phyloP scores from a whole-genome alignment of 129 eudicot species.

The Smallanthus sonchifolius region DNA sequence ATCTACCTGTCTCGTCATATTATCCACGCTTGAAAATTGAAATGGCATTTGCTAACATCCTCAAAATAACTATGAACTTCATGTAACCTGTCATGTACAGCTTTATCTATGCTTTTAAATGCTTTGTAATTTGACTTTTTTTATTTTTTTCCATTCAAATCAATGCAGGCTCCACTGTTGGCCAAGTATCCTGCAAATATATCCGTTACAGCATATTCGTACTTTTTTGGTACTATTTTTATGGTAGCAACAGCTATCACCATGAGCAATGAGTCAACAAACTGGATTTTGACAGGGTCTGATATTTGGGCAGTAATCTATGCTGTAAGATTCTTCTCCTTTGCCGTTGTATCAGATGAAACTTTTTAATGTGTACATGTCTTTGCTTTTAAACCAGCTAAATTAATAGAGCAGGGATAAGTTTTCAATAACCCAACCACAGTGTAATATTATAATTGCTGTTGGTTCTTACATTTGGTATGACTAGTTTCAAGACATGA shows the following conservation, averaged over 20 bases:
- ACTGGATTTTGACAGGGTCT: constrained; percentile 68
- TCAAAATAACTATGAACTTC: not conserved
- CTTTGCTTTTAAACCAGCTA: not conserved
- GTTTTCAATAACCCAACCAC: not conserved
- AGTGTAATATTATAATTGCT: not conserved
- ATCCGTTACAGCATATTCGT: constrained; percentile 94
- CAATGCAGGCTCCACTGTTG: constrained; percentile 80
- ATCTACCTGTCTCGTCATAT: not conserved
- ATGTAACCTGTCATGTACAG: not conserved
- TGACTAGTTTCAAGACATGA: not conserved
- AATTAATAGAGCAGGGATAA: not conserved
- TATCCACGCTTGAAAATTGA: not conserved
- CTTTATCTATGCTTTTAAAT: not conserved
- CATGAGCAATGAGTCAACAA: constrained; percentile 50
- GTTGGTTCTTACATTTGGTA: not conserved
- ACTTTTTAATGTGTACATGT: not conserved
- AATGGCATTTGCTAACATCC: not conserved
- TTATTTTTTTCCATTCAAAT: not conserved
- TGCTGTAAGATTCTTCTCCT: constrained; percentile 65
- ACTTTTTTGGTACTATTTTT: constrained; percentile 73
- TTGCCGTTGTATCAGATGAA: not conserved
- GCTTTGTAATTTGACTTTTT: not conserved
- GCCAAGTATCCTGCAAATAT: constrained; percentile 92
- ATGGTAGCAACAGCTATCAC: constrained; percentile 68
- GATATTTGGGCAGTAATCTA: constrained; percentile 78